Evolutionary conservation across 768 basidiomycete species (phyloP), one percentile per base, ranked within the genome.

Genomic region (Lentinula edodes): DNA sequence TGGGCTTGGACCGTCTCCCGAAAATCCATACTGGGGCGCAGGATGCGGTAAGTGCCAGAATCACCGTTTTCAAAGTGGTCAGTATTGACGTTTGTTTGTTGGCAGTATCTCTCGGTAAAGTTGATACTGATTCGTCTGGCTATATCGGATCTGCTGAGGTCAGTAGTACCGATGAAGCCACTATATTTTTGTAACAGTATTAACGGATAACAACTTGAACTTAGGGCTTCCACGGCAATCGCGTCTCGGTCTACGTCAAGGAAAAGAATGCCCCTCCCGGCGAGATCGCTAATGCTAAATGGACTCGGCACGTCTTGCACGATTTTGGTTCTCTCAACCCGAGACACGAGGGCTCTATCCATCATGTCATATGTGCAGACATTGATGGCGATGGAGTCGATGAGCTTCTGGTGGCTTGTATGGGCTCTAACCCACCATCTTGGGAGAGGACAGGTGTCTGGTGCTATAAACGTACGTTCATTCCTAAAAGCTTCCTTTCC

Each of bases 261-360:
- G 34, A 39, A 7, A 35, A 35, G n/a, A 16, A 35, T 18, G 52
- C 28, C 1, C 23, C 0, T 20, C 7, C 15, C 9, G 52, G 38
- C 28, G 35, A 53, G 20, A 35, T 53, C 20, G 52, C 34, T 6
- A 39, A 53, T 15, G 38, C 38, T 13, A 53, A 53, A 8, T 71
- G 70, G 70, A 65, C 52, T 9, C 68, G 70, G 7, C 18, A 41
- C 16, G 64, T 65, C 20, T n/a, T 71, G 58, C 62, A 69, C 36
- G 63, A 67, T 61, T 69, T 66, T 58, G 69, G 68, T 7, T 55
- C 67, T 2, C 59, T 68, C 41, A 64, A 65, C 59, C 20, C 18
- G 12, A 53, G 60, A 38, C 62, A 69, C 34, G 67, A 35, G 20
- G 52, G 52, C 6, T 53, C 65, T 39, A 62, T 71, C 16, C 69